Conservation (phyloP, 441 rosid species). For the Codiaeum variegatum region DNA sequence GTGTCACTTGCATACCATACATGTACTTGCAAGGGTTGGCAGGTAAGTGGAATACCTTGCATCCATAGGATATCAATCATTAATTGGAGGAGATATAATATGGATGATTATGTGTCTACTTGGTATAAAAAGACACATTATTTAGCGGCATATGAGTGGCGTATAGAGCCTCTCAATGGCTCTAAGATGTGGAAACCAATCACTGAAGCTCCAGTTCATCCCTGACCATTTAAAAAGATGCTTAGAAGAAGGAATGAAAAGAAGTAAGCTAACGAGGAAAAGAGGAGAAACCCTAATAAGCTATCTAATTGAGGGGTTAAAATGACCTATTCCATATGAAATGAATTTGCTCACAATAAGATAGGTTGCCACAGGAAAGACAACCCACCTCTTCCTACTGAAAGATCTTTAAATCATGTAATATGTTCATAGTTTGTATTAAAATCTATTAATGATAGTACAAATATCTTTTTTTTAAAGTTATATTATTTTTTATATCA, state of each 20-base stretch:
- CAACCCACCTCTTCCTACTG: not conserved
- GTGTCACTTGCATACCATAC: not conserved
- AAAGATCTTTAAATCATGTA: too few species aligned
- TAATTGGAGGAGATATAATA: not conserved
- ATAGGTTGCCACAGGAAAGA: not conserved
- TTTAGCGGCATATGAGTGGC: accelerated
- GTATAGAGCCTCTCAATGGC: not conserved
- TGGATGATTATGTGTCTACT: not conserved
- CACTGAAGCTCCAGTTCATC: not conserved
- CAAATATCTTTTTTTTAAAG: too few species aligned
- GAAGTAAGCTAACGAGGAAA: not conserved
- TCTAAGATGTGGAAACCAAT: too few species aligned
- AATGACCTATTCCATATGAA: not conserved
- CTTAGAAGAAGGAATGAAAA: not conserved
- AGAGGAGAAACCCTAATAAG: not conserved
- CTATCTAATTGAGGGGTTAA: not conserved
- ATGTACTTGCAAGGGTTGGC: not conserved
- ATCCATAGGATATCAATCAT: not conserved
- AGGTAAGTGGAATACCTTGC: not conserved
- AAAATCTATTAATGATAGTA: too few species aligned
- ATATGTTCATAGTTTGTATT: too few species aligned
- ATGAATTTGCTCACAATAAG: not conserved
- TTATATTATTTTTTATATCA: too few species aligned
- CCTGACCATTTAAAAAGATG: not conserved
- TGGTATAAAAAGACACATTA: not conserved